These are phyloP conservation scores for Coniochaeta sp. DNA, from an alignment of 2,329 filamentous ascomycete genomes.

Conservation along the genomic window DNA sequence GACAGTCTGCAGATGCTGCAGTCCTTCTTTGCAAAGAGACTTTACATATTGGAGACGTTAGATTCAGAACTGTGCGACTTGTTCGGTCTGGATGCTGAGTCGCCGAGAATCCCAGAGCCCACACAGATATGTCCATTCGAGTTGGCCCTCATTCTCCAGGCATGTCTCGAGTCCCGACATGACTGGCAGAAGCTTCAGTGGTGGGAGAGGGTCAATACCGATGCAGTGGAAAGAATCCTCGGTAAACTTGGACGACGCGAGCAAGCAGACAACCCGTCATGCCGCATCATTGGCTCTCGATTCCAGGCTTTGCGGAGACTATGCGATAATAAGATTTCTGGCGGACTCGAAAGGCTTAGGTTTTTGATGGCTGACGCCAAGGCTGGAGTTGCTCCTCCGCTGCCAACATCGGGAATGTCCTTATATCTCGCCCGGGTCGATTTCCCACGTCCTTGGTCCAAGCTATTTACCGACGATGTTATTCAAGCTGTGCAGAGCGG, in stretches of 20 bases:
- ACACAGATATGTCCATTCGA: background rate
- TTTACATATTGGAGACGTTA: background rate
- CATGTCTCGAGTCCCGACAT: background rate
- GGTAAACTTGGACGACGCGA: background rate
- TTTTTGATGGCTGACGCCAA: background rate
- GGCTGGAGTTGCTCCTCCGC: background rate
- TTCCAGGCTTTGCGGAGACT: background rate
- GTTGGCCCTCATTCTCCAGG: background rate
- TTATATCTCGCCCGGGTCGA: background rate
- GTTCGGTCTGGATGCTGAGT: background rate
- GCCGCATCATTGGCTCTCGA: background rate
- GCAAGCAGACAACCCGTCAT: background rate
- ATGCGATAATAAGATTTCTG: background rate
- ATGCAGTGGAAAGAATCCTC: background rate
- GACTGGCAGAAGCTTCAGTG: background rate
- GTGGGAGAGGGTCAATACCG: background rate
- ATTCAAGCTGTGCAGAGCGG: background rate
- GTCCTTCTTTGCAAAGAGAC: background rate
- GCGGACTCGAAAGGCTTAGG: background rate
- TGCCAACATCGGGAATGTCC: background rate
- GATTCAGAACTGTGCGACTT: background rate
- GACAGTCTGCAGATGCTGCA: background rate
- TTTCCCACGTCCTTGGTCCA: background rate
- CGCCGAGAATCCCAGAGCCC: background rate
- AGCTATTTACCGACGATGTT: background rate